Percentiles rank a stretch among this genome's conserved stretches.
Evolutionary conservation across 805 yeast genomes (phyloP).

Genomic region (Teunomyces cretensis): DNA sequence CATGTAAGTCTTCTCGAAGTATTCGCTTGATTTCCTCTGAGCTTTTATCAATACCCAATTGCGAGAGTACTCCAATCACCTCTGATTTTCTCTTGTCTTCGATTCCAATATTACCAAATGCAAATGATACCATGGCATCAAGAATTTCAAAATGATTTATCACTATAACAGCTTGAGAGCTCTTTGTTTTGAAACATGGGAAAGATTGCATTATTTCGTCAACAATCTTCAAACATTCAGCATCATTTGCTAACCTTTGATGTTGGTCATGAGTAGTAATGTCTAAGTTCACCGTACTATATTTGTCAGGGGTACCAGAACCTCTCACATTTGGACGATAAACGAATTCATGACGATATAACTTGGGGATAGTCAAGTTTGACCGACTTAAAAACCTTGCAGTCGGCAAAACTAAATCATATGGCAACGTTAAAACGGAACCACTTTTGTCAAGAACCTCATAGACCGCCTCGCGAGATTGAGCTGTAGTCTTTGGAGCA

Average conservation of each 20-base stretch:
- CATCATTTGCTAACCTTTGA: constrained; percentile 64
- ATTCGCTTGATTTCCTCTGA: constrained; percentile 53
- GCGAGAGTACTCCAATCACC: constrained; percentile 72
- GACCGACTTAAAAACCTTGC: constrained; percentile 78
- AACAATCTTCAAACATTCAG: constrained; percentile 81
- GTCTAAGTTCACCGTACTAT: constrained; percentile 85
- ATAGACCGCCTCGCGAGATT: constrained; percentile 62
- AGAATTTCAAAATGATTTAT: constrained; percentile 81
- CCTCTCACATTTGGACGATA: constrained; percentile 65
- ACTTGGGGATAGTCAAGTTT: constrained; percentile 52
- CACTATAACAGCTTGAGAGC: constrained; percentile 55
- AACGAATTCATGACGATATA: constrained; percentile 77
- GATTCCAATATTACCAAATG: constrained; percentile 77
- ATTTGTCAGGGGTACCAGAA: constrained; percentile 67
- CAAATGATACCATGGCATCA: constrained; percentile 60
- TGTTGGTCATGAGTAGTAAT: constrained; percentile 53
- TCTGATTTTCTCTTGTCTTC: constrained; percentile 60
- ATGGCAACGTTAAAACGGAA: constrained; percentile 82
- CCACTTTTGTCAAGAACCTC: constrained; percentile 87
- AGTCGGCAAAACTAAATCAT: constrained; percentile 85
- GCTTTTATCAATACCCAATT: constrained; percentile 67
- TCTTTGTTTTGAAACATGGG: constrained; percentile 58
- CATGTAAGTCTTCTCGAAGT: constrained; percentile 56
- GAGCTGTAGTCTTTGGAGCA: constrained; percentile 79
- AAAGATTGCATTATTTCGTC: constrained; percentile 68